These are phyloP conservation scores for Gardenia jasminoides DNA, from an alignment of 257 asterid genomes.

Conservation along the genomic window DNA sequence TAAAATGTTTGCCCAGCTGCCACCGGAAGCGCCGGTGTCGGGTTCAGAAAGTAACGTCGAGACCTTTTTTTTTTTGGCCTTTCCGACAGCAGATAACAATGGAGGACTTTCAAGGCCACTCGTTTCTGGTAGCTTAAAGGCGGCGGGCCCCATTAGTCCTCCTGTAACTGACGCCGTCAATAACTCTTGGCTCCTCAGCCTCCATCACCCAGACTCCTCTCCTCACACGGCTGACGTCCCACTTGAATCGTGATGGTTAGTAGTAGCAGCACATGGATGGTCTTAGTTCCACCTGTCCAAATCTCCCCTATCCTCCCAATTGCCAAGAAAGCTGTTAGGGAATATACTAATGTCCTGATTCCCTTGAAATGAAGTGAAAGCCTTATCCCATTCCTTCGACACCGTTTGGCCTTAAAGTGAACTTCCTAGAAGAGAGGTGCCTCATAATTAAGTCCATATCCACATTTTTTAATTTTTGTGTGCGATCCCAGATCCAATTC, in stretches of 20 bases:
- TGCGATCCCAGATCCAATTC: no score
- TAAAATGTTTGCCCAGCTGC: neutral
- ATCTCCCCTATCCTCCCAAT: neutral
- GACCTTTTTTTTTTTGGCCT: neutral
- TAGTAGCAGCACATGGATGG: neutral
- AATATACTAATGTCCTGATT: constrained; percentile 14
- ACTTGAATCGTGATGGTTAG: neutral
- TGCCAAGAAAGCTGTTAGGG: neutral
- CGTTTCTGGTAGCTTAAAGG: neutral
- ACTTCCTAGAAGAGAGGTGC: no score
- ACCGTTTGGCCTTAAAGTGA: no score
- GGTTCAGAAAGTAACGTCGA: neutral
- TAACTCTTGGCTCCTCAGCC: neutral
- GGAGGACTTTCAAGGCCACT: constrained; percentile 4
- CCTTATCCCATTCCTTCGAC: neutral
- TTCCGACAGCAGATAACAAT: constrained; percentile 3
- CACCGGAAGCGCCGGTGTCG: constrained; percentile 4
- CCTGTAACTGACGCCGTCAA: constrained; percentile 17
- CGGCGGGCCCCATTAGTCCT: neutral
- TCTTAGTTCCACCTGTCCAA: constrained; percentile 2
- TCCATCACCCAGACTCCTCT: neutral
- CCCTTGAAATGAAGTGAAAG: neutral
- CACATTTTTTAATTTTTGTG: no score
- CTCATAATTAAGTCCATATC: no score
- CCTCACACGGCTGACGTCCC: neutral